These are phyloP conservation scores for Starmerella gropengiesseri DNA, from an alignment of 805 yeast species.

Conservation along the genomic window DNA sequence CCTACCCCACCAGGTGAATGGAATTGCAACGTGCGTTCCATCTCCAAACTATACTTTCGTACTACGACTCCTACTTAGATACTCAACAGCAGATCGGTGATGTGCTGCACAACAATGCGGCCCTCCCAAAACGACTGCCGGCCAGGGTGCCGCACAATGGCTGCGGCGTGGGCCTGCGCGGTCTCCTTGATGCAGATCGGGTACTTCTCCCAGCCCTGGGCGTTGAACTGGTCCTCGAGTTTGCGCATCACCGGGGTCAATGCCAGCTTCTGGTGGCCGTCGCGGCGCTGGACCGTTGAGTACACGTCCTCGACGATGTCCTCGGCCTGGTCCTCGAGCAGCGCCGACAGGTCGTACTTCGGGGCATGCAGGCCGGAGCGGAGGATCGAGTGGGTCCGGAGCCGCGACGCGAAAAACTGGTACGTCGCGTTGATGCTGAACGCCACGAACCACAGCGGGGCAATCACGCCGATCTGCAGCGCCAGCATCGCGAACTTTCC, in stretches of 20 bases:
- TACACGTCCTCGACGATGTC: conserved; percentile 22
- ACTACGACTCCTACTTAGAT: neutral
- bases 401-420: conserved; percentile 35
- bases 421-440: conserved; percentile 38
- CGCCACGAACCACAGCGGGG: conserved; percentile 58
- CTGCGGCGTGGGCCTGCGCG: conserved; percentile 67
- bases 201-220: conserved; percentile 54
- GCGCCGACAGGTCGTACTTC: conserved; percentile 22
- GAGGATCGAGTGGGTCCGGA: conserved; percentile 24
- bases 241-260: conserved; percentile 34
- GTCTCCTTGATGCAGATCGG: conserved; percentile 61
- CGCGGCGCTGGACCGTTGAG: conserved; percentile 15
- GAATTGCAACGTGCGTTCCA: too few relatives aligned
- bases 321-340: conserved; percentile 23
- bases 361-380: conserved; percentile 9
- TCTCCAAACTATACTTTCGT: too few relatives aligned
- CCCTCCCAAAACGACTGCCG: conserved; percentile 58
- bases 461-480: conserved; percentile 38
- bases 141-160: conserved; percentile 52
- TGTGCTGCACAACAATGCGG: conserved; percentile 32
- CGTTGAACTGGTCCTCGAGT: conserved; percentile 49
- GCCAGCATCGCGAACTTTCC: conserved; percentile 29
- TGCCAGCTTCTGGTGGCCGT: conserved; percentile 15
- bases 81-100: neutral
- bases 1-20: too few relatives aligned